Conservation (phyloP, 2,329 filamentous ascomycete species). For the Diaporthe longicolla region DNA sequence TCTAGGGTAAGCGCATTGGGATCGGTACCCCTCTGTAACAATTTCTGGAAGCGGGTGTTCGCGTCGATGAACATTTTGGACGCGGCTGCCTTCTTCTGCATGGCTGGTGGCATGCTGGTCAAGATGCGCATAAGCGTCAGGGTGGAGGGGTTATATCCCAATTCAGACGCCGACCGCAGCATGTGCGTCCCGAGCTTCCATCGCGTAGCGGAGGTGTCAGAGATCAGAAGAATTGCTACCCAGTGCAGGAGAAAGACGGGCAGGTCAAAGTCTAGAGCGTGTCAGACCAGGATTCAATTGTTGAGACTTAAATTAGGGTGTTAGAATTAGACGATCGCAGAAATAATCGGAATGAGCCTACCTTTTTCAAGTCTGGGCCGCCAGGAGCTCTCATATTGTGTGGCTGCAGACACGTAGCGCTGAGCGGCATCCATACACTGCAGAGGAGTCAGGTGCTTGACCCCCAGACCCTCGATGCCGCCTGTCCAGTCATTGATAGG, state of each 20-base stretch:
- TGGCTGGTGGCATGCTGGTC: conserved; percentile 32
- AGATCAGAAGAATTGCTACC: conserved; percentile 48
- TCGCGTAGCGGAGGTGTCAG: conserved; percentile 27
- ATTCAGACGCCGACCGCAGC: conserved; percentile 50
- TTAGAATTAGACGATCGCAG: too few relatives aligned
- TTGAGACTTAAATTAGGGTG: not conserved
- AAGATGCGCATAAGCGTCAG: conserved; percentile 50
- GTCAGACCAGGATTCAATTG: not conserved
- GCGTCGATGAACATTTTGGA: conserved; percentile 45
- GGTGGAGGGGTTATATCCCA: conserved; percentile 54
- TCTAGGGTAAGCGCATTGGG: conserved; percentile 56
- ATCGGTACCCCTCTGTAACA: conserved; percentile 43
- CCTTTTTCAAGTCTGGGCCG: conserved; percentile 44
- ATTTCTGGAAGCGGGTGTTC: conserved; percentile 45
- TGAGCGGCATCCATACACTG: conserved; percentile 46
- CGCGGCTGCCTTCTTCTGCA: conserved; percentile 44
- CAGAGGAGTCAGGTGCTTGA: conserved; percentile 45
- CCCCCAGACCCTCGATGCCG: conserved; percentile 33
- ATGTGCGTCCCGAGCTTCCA: conserved; percentile 52
- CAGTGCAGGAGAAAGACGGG: conserved; percentile 52
- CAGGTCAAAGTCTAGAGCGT: conserved; percentile 45
- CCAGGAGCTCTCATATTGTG: conserved; percentile 46
- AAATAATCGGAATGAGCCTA: conserved; percentile 30
- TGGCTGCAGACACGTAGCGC: conserved; percentile 47
- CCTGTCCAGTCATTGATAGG: conserved; percentile 47